These are phyloP conservation scores for Huntiella moniliformis DNA, from an alignment of 2,329 filamentous ascomycete genomes.

Conservation along the genomic window DNA sequence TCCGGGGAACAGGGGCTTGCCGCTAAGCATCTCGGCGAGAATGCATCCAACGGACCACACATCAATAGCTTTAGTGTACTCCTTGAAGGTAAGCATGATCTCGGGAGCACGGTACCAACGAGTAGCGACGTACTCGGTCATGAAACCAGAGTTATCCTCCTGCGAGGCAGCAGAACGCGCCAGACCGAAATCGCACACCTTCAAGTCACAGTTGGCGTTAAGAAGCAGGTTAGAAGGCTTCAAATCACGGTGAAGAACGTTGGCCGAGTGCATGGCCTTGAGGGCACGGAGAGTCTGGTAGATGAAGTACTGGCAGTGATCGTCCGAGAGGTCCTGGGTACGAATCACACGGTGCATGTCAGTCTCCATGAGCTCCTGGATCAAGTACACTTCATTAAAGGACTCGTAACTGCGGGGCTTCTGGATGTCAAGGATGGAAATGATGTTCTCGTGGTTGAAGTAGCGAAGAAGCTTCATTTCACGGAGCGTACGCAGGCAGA, in stretches of 20 bases:
- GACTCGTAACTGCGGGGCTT: constrained; percentile 90
- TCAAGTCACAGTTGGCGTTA: constrained; percentile 96
- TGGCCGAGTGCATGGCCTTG: constrained; percentile 98
- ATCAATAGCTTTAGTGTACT: constrained; percentile 98
- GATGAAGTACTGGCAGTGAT: constrained; percentile 99
- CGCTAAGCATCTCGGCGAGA: constrained; percentile 93
- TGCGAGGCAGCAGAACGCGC: constrained; percentile 90
- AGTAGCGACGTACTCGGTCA: constrained; percentile 99
- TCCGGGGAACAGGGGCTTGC: constrained; percentile 92
- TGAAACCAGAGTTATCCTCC: constrained; percentile 99
- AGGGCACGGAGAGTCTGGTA: constrained; percentile 95
- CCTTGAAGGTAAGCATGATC: constrained; percentile 99
- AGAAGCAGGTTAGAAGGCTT: constrained; percentile 94
- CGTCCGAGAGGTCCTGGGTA: constrained; percentile 93
- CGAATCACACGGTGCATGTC: constrained; percentile 99
- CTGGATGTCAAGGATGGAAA: constrained; percentile 97
- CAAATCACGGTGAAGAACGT: constrained; percentile 89
- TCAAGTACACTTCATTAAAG: constrained; percentile 96
- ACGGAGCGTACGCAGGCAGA: constrained; percentile 84
- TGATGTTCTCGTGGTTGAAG: constrained; percentile 99
- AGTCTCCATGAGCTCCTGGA: constrained; percentile 98
- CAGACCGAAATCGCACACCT: constrained; percentile 96
- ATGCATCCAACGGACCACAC: constrained; percentile 99
- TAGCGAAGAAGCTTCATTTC: constrained; percentile 98
- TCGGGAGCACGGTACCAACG: constrained; percentile 98